Base-by-base conservation (phyloP, 1,139 yeast genomes). In the Taiozyma sp. region DNA sequence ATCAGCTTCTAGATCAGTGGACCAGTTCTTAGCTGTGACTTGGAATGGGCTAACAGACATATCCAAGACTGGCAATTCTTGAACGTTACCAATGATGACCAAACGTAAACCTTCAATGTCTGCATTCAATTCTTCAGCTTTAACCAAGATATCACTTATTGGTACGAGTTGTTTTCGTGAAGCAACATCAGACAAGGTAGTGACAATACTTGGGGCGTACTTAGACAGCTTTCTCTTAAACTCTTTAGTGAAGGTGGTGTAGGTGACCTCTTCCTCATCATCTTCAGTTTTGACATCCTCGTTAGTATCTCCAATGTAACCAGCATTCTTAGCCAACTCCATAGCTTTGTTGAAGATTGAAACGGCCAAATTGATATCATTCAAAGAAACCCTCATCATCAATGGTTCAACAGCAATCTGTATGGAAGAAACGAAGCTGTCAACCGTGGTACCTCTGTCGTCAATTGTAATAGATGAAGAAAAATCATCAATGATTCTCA, bases 61-160 rank as follows among this genome's bases (percentile, higher is more conserved):
- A 68, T 95, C 99, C 19, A 90, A 63, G 43, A 93, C 86, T 0
- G 99, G 99, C 54, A 95, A 75, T 66, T 93, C 99, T 64, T 93
- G 96, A 46, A 89, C 85, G 66, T 89, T 95, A 60, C 98, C 99
- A 60, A 95, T 89, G 47, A 93, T 71, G 2, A 95, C 96, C 54
- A 93, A 71, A 56, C 99, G 76, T 54, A 89, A 65, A 0, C 99
- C 99, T 24, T 89, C 95, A 57, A 90, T 69, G 47, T 81, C 81
- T 0, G 86, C 86, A 46, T 69, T 74, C 50, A 93, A 68, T 46
- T 81, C 83, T 66, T 93, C 99, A 0, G 88, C 91, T 52, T 81
- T 79, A 9, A 88, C 68, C 1, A 81, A 62, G 1, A 79, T 70
- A 10, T 68, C 69, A 1, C 73, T 62, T 34, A 64, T 66, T 21